Evolutionary conservation across 768 basidiomycete genomes (phyloP).

Genomic region (Collybia mongolica): DNA sequence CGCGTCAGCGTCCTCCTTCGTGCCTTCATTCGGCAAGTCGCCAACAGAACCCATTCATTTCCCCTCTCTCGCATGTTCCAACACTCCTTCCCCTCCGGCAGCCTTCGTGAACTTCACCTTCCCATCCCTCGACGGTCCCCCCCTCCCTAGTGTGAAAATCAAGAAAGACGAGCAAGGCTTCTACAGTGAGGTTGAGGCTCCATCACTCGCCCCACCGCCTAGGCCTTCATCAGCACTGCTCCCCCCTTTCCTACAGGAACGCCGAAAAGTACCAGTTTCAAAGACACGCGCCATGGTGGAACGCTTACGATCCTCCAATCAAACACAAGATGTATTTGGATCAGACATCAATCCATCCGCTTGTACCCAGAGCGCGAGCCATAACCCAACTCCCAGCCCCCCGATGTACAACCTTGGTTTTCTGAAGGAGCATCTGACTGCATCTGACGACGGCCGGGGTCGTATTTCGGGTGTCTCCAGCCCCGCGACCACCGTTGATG

Average conservation of each 20-base stretch:
- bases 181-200: constrained; percentile 39
- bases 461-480: constrained; percentile 25
- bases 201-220: constrained; percentile 25
- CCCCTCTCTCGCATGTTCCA: constrained; percentile 14
- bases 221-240: constrained; percentile 35
- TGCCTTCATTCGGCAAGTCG: constrained; percentile 32
- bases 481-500: constrained; percentile 29
- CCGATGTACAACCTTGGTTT: constrained; percentile 26
- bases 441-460: constrained; percentile 40
- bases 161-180: constrained; percentile 57
- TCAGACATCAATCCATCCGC: background rate
- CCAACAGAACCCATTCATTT: constrained; percentile 22
- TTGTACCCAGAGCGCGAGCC: constrained; percentile 23
- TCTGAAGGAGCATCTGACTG: constrained; percentile 30
- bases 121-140: constrained; percentile 43
- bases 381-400: constrained; percentile 31
- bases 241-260: constrained; percentile 49
- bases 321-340: background rate
- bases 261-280: constrained; percentile 42
- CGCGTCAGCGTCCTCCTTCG: constrained; percentile 43
- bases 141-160: constrained; percentile 36
- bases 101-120: constrained; percentile 42
- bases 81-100: constrained; percentile 14
- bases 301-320: constrained; percentile 38
- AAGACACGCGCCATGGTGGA: constrained; percentile 63